phyloP scores from a whole-genome alignment of 208 protist species.

The Naegleria lovaniensis region DNA sequence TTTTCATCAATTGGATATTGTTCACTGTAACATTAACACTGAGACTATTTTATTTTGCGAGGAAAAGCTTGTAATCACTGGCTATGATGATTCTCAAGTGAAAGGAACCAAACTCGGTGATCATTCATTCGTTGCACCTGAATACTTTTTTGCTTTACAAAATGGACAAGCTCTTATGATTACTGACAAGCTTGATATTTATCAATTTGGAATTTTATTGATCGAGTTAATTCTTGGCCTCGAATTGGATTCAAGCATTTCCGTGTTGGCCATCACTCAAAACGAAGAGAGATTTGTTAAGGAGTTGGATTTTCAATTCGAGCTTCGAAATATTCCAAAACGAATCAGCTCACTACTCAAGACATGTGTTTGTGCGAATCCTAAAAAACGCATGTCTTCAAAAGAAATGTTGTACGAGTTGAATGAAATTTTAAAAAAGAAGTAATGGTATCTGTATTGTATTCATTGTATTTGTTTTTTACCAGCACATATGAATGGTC shows the following conservation, averaged over 20 bases:
- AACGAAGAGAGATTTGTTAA: background rate
- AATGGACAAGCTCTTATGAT: background rate
- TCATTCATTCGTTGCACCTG: background rate
- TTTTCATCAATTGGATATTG: background rate
- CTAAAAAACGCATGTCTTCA: background rate
- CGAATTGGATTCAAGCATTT: background rate
- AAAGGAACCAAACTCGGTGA: background rate
- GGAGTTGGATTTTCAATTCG: background rate
- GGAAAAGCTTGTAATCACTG: background rate
- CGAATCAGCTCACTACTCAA: background rate
- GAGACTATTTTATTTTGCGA: background rate
- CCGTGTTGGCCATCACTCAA: background rate
- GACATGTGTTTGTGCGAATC: background rate
- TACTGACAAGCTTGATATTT: background rate
- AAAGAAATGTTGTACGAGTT: background rate
- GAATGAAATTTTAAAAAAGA: background rate
- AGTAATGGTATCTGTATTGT: background rate
- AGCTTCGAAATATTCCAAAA: background rate
- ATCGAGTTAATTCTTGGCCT: background rate
- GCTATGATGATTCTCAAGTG: background rate
- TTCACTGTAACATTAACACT: background rate
- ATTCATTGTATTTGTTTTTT: too few species aligned
- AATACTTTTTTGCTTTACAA: background rate
- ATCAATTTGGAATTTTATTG: background rate
- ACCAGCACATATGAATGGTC: too few species aligned